Percentiles rank a stretch among this genome's conserved stretches.
These are phyloP conservation scores for Phoenix dactylifera DNA, from an alignment of 176 grass and related monocot genomes.

Conservation along the genomic window DNA sequence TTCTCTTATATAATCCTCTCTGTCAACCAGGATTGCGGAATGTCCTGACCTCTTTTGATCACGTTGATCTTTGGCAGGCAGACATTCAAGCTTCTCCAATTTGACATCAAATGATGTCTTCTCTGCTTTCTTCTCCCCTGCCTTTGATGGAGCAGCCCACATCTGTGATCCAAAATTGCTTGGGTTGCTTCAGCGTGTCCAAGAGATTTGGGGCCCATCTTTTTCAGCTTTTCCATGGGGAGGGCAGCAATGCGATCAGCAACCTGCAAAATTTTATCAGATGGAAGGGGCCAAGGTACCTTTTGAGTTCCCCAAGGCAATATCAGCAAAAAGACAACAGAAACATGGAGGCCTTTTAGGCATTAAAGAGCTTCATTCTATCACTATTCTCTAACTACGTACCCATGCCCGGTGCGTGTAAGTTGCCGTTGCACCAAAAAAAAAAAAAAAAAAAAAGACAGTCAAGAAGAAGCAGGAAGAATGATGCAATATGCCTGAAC, in stretches of 20 bases:
- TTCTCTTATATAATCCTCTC: no score
- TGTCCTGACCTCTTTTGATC: conserved; percentile 88
- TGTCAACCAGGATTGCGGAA: conserved; percentile 81
- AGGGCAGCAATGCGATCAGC: conserved; percentile 70
- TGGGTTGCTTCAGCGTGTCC: conserved; percentile 46
- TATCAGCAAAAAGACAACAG: conserved; percentile 26
- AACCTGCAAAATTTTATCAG: conserved; percentile 67
- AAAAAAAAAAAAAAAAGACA: no score
- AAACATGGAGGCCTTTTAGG: conserved; percentile 28
- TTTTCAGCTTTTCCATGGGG: conserved; percentile 73
- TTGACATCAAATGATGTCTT: conserved; percentile 86
- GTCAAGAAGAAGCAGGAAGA: no score
- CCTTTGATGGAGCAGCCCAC: conserved; percentile 19
- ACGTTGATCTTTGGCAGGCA: conserved; percentile 91
- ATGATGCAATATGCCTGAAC: no score
- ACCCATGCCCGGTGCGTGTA: no score
- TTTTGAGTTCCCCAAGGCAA: conserved; percentile 15
- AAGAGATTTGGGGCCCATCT: conserved; percentile 71
- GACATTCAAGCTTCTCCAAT: conserved; percentile 89
- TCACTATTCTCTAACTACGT: no score
- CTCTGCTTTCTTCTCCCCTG: conserved; percentile 82
- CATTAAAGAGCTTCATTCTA: conserved; percentile 37
- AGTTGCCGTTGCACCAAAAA: no score
- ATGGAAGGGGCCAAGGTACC: conserved; percentile 37
- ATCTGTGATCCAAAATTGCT: conserved; percentile 50